phyloP scores from a whole-genome alignment of 371 early-diverging fungal species.

The Mucor circinelloides region DNA sequence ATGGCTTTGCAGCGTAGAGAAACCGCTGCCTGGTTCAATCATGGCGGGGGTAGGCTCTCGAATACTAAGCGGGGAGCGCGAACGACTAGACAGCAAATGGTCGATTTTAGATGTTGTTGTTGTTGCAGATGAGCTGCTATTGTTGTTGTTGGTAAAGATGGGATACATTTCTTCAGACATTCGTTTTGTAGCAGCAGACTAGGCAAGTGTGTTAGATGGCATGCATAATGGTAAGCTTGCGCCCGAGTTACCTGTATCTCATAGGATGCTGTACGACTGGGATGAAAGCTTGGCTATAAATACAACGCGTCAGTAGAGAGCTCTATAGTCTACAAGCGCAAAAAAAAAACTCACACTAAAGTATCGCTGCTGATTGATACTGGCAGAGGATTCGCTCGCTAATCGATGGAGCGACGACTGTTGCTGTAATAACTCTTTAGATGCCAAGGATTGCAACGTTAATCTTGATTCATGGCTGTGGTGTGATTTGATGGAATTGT shows the following conservation, averaged over 20 bases:
- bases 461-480: slow-evolving; percentile 16
- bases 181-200: slow-evolving; percentile 6
- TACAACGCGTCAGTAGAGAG: not conserved
- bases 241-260: not conserved
- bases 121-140: not conserved
- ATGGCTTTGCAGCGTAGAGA: slow-evolving; percentile 18
- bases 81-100: not conserved
- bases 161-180: not conserved
- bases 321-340: not conserved
- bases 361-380: not conserved
- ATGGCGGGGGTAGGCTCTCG: slow-evolving; percentile 18
- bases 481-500: slow-evolving; percentile 16
- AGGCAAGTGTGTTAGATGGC: not conserved
- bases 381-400: not conserved
- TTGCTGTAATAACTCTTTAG: not conserved
- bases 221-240: not conserved
- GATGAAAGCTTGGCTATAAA: slow-evolving; percentile 23
- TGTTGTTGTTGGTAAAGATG: slow-evolving; percentile 2
- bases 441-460: slow-evolving; percentile 7
- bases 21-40: slow-evolving; percentile 15
- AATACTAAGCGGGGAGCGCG: slow-evolving; percentile 1
- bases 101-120: not conserved
- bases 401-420: slow-evolving; percentile 8
- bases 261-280: slow-evolving; percentile 17
- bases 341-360: slow-evolving; percentile 9